Conservation (phyloP, 2,329 filamentous ascomycete genomes). For the Ramularia endophylla region DNA sequence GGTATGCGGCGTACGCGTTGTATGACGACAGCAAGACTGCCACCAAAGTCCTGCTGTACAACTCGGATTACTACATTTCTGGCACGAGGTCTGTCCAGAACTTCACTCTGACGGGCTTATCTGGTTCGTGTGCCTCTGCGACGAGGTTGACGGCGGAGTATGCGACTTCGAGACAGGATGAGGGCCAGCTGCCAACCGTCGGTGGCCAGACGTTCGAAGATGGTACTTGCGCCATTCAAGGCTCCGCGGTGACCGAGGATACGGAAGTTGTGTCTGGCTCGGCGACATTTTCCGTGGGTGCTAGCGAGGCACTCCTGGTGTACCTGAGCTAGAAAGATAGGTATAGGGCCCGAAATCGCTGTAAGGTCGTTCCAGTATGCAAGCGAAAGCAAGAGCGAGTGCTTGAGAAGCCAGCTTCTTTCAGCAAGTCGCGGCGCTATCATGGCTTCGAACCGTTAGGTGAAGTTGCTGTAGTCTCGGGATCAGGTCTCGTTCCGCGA, state of each 20-base stretch:
- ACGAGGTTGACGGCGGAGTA: slow-evolving; percentile 3
- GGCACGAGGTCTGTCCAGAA: background rate
- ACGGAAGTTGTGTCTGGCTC: background rate
- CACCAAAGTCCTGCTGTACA: slow-evolving; percentile 9
- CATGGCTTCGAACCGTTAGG: too few species aligned
- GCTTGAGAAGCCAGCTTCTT: too few species aligned
- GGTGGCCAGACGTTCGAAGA: slow-evolving; percentile 5
- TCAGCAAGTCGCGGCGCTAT: too few species aligned
- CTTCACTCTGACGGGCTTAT: background rate
- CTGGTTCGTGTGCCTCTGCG: background rate
- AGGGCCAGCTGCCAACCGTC: slow-evolving; percentile 1
- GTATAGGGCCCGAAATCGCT: too few species aligned
- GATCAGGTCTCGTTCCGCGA: too few species aligned
- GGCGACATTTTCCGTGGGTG: slow-evolving; percentile 1
- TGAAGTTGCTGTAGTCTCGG: too few species aligned
- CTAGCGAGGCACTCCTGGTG: slow-evolving; percentile 5
- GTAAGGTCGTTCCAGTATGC: too few species aligned
- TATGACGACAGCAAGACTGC: slow-evolving; percentile 1
- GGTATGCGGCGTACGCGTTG: slow-evolving; percentile 30
- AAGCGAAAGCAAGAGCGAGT: too few species aligned
- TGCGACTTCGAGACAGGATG: slow-evolving; percentile 4
- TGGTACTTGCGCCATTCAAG: slow-evolving; percentile 1
- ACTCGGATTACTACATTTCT: slow-evolving; percentile 9
- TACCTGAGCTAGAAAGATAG: too few species aligned
- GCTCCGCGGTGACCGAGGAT: background rate